These are phyloP conservation scores for Globisporangium carolinianum DNA, from an alignment of 352 stramenopile species.

Conservation along the genomic window DNA sequence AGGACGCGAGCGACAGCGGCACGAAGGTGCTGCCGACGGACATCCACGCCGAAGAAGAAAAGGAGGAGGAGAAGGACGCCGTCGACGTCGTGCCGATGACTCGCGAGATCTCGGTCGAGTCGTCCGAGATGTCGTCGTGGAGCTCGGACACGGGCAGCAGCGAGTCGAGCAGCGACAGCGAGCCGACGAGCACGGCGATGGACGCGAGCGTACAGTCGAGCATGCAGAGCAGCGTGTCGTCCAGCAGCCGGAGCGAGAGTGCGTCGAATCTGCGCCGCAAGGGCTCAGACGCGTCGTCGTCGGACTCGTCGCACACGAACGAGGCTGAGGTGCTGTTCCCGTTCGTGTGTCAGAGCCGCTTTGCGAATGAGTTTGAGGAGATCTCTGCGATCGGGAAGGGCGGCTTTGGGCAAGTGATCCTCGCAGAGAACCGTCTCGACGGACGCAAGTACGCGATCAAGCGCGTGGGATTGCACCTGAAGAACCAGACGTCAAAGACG, in stretches of 20 bases:
- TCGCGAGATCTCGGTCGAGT: slow-evolving; percentile 19
- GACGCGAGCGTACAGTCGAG: slow-evolving; percentile 8
- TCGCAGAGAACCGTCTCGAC: slow-evolving; percentile 92
- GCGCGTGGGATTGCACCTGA: slow-evolving; percentile 72
- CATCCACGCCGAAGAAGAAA: neutral
- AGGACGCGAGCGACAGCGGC: slow-evolving; percentile 7
- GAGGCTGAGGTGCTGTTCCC: slow-evolving; percentile 73
- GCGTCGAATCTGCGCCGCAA: slow-evolving; percentile 18
- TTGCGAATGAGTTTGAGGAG: slow-evolving; percentile 81
- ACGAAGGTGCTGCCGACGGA: neutral
- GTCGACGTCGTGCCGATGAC: neutral
- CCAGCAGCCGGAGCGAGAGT: slow-evolving; percentile 5
- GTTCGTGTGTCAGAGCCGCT: slow-evolving; percentile 80
- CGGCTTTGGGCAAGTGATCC: slow-evolving; percentile 92
- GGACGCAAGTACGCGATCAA: slow-evolving; percentile 93
- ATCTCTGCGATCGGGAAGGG: slow-evolving; percentile 87
- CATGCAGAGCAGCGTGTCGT: slow-evolving; percentile 7
- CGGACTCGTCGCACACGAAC: slow-evolving; percentile 33
- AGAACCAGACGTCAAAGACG: slow-evolving; percentile 86
- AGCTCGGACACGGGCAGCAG: slow-evolving; percentile 31
- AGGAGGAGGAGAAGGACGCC: neutral
- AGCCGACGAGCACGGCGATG: slow-evolving; percentile 6
- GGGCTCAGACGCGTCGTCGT: slow-evolving; percentile 47
- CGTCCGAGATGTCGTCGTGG: slow-evolving; percentile 24
- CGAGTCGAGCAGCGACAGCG: slow-evolving; percentile 9